Evolutionary conservation across 2,329 filamentous ascomycete genomes (phyloP), one percentile per base, ranked within the genome.

Genomic region (Colletotrichum tropicicola): DNA sequence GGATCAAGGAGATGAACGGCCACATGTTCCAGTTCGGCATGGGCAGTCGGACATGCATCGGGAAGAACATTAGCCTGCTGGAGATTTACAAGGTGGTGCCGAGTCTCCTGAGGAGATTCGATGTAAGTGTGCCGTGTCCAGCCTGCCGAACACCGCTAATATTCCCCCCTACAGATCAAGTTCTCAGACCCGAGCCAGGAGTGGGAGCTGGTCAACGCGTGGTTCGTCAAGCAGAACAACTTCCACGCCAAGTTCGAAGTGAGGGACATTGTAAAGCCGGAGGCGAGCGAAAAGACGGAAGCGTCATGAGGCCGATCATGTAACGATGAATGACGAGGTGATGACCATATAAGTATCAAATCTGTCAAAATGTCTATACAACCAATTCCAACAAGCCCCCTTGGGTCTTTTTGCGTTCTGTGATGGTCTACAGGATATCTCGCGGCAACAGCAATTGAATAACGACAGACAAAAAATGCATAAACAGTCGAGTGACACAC

Each of bases 21-120:
- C 83, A 82, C n/a, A 89, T 92, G 88, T 82, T 92, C 73, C 89
- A 92, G 69, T 93, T 93, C 74, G 91, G 91, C 2, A 90, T 90
- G 76, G 91, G 91, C 0, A 85, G 87, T 10, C 79, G 90, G 70
- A 92, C 91, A 2, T 93, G 91, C 70, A 91, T 83, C 78, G 91
- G 91, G 45, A 89, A 88, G 82, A 89, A 89, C 65, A 89, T 89
- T 49, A 87, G 84, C 65, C 69, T 89, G 70, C 68, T 89, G 70
- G 87, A 89, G 79, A 87, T 89, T 61, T 89, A 89, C 74, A 89
- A 89, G 79, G 71, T 89, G 49, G 83, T 89, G 23, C 87, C 87
- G 41, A 85, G 79, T 58, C 71, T 92, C 71, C 73, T 92, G 75
- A 79, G 89, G 73, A 81, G 87, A 65, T 92, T 92, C 68, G 87